Evolutionary conservation across 441 rosid species (phyloP), one percentile per base, ranked within the genome.

Genomic region (Adansonia rubrostipa): DNA sequence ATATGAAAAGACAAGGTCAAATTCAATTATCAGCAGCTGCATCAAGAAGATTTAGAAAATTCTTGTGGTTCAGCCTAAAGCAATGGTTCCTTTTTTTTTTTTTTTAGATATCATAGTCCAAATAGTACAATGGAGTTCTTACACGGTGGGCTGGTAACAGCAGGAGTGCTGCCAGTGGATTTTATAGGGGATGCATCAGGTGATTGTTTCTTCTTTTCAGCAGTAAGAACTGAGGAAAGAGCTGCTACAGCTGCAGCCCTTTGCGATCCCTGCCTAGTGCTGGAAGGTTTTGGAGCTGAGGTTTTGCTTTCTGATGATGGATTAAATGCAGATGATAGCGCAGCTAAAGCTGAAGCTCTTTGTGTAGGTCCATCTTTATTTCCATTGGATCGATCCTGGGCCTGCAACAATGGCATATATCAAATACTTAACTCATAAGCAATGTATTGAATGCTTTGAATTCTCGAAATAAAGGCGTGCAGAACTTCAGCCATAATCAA

Each of bases 191-290:
- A 91, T 81, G 74, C 73, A 76, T 87, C 97, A 15, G 93, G 93
- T 11, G 96, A 85, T 85, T 54, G 64, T 60, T 82, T 86, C 80
- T 85, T 90, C 91, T 90, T 90, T 81, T 95, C 99, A 67, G 98
- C 99, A 36, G 91, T 90, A 79, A 97, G 99, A 81, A 95, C 99
- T 42, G 89, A 86, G 7, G 99, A 97, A 78, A 97, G 96, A 84
- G 98, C 99, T 58, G 99, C 99, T 58, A 95, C 97, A 45, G 99
- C 99, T 69, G 99, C 99, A 57, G 98, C 97, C 84, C 97, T 93
- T 80, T 97, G 99, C 24, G 98, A 92, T 77, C 96, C 97, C 82
- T 85, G 93, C 69, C 92, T 74, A 0, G 79, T 50, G 58, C 85
- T 87, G 47, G 85, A 65, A 77, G 91, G 62, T 93, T 80, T 97